Evolutionary conservation across 169 alveolate genomes (phyloP), one percentile per base, ranked within the genome.

Genomic region (Eimeria sp.): DNA sequence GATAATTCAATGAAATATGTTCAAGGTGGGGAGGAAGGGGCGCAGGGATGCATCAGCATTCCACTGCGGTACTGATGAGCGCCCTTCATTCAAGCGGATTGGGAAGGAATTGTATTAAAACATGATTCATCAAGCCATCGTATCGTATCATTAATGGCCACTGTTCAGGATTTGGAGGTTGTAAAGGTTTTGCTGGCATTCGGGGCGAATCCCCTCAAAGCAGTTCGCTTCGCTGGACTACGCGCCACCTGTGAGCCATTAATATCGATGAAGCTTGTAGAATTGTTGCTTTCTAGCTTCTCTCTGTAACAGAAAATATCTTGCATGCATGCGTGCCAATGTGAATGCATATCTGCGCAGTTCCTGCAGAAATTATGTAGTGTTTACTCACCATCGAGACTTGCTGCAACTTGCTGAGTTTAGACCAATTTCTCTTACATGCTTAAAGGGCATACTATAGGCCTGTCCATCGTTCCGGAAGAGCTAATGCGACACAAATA

Each of bases 151-250:
- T 25, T 9, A 52, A 25, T 46, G 49, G 6, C n/a, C 9, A 16
- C 80, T 37, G 8, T 72, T 82, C 90, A 82, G 90, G 90, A 82
- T 49, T 56, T 82, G 54, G 72, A 82, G 33, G 25, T n/a, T 25
- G 90, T 82, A 33, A 82, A 82, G 90, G 74, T 82, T 37, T 72
- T 82, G 14, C 76, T 82, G 72, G 66, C 72, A 33, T 85, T 60
- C 40, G 91, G 91, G 25, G 91, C 76, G 6, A 60, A 85, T 18
- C 91, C 91, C 74, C 91, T 85, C 68, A 85, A 62, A 71, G n/a
- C 80, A 6, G 91, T 62, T 30, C 78, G 91, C 46, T 60, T 85
- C n/a, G 4, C 58, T 30, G 71, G 74, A 18, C 52, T 82, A 33
- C 90, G 90, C 74, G n/a, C 54, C 6, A 20, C 18, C 23, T 82